Evolutionary conservation across 495 filamentous ascomycete species (phyloP), one percentile per base, ranked within the genome.

Genomic region (Hypoxylon fragiforme): DNA sequence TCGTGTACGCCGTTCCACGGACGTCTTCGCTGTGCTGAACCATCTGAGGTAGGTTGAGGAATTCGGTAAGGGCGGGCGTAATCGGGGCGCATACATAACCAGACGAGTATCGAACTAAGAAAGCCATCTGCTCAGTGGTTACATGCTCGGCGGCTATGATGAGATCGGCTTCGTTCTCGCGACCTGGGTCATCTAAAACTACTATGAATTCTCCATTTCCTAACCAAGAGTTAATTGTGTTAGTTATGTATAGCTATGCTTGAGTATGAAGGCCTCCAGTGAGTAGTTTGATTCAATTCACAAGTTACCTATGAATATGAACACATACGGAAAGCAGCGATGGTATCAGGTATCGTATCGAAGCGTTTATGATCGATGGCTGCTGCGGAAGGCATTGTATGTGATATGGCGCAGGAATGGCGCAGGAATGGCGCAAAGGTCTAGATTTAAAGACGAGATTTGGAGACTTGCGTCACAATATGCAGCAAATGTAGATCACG

Each of bases 141-240:
- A 97, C 76, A 57, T 88, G 80, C 26, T 90, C 78, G 16, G 91
- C 95, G 43, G 95, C 90, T 63, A 97, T 92, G 70, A 98, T 95
- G 19, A 98, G 85, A 74, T 98, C 94, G 62, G 91, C 95, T 78
- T 98, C 95, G 72, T 97, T 97, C 69, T 98, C 95, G 66, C 94
- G 92, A 48, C 85, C 80, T 39, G 87, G 82, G 51, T 87, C 86
- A 73, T 98, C 95, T 54, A 97, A 89, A 15, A 96, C 91, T 44
- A 98, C 82, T 66, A 98, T 89, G 80, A 97, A 97, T 70, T 97
- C 83, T 70, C 91, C 92, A 73, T 86, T 81, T 59, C 81, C 91
- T 95, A 48, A 7, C 16, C 1, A 21, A 39, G 21, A 37, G 39
- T 40, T 22, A 20, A 5, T 35, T 14, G 24, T n/a, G 45, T 48